Percentiles rank a stretch among this genome's conserved stretches.
These are phyloP conservation scores for Beta macrorhiza DNA, from an alignment of 179 eudicot genomes.

Conservation along the genomic window DNA sequence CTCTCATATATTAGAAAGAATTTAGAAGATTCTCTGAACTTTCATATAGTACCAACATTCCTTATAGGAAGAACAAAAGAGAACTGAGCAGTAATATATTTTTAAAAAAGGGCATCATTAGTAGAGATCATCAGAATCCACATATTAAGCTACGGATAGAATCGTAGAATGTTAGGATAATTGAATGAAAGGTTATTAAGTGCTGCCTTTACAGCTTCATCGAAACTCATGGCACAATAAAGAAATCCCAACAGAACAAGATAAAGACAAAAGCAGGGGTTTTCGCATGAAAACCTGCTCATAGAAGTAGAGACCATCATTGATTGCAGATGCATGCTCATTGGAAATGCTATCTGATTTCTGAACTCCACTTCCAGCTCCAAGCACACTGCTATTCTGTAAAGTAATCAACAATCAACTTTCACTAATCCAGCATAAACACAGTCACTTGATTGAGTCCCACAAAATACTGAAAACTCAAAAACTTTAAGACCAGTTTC, in stretches of 20 bases:
- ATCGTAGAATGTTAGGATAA: too few relatives aligned
- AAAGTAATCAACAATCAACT: constrained; percentile 17
- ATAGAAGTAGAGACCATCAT: constrained; percentile 80
- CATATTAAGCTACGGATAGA: too few relatives aligned
- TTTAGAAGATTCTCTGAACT: too few relatives aligned
- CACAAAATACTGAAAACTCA: neutral
- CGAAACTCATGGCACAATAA: neutral
- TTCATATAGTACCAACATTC: too few relatives aligned
- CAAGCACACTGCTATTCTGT: constrained; percentile 56
- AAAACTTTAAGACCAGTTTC: neutral
- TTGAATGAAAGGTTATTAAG: neutral
- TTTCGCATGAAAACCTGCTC: constrained; percentile 62
- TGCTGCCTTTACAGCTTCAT: neutral
- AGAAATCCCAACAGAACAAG: neutral
- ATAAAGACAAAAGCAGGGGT: neutral
- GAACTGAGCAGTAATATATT: too few relatives aligned
- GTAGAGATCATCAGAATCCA: too few relatives aligned
- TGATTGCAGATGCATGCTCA: constrained; percentile 85
- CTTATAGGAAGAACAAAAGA: too few relatives aligned
- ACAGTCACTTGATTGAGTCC: neutral
- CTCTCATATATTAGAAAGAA: too few relatives aligned
- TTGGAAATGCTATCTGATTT: constrained; percentile 54
- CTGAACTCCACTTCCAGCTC: constrained; percentile 36
- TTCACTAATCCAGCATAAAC: neutral
- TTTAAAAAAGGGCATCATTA: too few relatives aligned